Evolutionary conservation across 2,329 filamentous ascomycete species (phyloP).

Genomic region (Hysterium pulicare): DNA sequence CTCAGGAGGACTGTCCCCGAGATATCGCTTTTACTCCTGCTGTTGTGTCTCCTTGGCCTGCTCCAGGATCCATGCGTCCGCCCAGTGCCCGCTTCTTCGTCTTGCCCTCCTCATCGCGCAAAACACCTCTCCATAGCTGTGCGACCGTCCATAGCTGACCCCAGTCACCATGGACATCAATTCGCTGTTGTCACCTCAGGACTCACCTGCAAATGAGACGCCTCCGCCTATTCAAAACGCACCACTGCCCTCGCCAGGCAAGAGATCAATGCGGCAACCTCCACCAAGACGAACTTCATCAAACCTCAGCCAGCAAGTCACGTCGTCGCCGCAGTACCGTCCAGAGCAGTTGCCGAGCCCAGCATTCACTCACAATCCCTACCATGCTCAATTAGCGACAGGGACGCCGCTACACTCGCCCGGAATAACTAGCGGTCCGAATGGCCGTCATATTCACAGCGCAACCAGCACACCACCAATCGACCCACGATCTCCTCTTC

Average conservation of each 20-base stretch:
- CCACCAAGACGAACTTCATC: slow-evolving; percentile 37
- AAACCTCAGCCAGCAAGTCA: slow-evolving; percentile 43
- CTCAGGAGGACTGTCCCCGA: too few species aligned
- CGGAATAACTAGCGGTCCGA: slow-evolving; percentile 22
- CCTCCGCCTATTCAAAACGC: slow-evolving; percentile 24
- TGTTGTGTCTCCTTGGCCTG: too few species aligned
- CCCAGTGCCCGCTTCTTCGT: background rate
- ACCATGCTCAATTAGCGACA: slow-evolving; percentile 6
- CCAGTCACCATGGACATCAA: slow-evolving; percentile 46
- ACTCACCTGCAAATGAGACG: slow-evolving; percentile 39
- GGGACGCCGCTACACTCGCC: slow-evolving; percentile 27
- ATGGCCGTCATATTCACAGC: slow-evolving; percentile 30
- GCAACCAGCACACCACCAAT: slow-evolving; percentile 28
- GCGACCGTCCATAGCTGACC: background rate
- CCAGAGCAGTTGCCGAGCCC: slow-evolving; percentile 1
- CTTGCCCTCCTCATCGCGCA: background rate
- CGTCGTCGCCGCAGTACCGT: slow-evolving; percentile 25
- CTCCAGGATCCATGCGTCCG: background rate
- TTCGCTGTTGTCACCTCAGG: slow-evolving; percentile 47
- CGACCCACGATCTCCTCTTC: slow-evolving; percentile 13
- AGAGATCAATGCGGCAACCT: slow-evolving; percentile 28
- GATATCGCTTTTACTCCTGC: too few species aligned
- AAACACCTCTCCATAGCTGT: slow-evolving; percentile 7
- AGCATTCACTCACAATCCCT: slow-evolving; percentile 1
- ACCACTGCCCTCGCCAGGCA: slow-evolving; percentile 29